phyloP scores from a whole-genome alignment of 371 early-diverging fungal genomes.

The Apophysomyces variabilis region DNA sequence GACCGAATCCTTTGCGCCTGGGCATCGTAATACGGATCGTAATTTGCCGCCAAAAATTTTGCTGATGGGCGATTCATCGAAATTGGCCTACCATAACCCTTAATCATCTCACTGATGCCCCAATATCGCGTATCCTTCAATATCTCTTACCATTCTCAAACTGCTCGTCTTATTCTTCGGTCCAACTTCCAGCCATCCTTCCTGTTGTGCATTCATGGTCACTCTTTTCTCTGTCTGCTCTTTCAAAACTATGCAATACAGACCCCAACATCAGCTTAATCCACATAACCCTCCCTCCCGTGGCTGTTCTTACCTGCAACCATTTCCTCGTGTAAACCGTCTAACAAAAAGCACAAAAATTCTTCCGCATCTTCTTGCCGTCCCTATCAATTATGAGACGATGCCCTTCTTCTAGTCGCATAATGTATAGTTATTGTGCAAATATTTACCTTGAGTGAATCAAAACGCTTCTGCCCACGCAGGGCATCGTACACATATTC shows the following conservation, averaged over 20 bases:
- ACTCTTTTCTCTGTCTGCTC: slow-evolving; percentile 29
- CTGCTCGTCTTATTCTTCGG: slow-evolving; percentile 74
- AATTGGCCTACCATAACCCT: slow-evolving; percentile 49
- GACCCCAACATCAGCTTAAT: not conserved
- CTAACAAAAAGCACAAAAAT: slow-evolving; percentile 89
- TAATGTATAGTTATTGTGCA: not conserved
- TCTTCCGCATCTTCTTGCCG: slow-evolving; percentile 98
- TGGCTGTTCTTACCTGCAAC: slow-evolving; percentile 44
- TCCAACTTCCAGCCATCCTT: slow-evolving; percentile 92
- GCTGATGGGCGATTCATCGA: slow-evolving; percentile 80
- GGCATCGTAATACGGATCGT: slow-evolving; percentile 77
- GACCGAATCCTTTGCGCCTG: slow-evolving; percentile 80
- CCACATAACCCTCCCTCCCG: not conserved
- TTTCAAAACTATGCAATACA: slow-evolving; percentile 26
- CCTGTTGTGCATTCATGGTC: slow-evolving; percentile 40
- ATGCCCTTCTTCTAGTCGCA: not conserved
- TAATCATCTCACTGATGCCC: not conserved
- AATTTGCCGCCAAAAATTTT: slow-evolving; percentile 86
- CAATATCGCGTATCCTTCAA: not conserved
- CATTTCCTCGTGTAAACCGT: slow-evolving; percentile 95
- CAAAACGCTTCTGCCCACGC: slow-evolving; percentile 76
- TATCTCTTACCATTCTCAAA: slow-evolving; percentile 35
- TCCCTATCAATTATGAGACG: slow-evolving; percentile 51
- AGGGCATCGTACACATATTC: slow-evolving; percentile 93
- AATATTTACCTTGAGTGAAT: slow-evolving; percentile 65